Conservation (phyloP, 2,329 filamentous ascomycete genomes). For the Calonectria henricotiae region DNA sequence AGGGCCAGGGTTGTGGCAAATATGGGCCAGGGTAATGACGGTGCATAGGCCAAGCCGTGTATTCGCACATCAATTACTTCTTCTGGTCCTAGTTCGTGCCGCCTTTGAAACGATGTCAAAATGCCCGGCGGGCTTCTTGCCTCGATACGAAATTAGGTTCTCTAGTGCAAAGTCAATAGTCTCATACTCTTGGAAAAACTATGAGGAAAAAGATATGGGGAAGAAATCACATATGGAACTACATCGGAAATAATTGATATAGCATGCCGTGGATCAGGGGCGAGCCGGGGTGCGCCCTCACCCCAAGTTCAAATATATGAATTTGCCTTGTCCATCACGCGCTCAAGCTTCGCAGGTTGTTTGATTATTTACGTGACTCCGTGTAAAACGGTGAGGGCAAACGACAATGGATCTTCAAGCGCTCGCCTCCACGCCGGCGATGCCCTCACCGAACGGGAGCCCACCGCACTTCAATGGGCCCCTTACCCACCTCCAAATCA, state of each 20-base stretch:
- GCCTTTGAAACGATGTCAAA: not conserved
- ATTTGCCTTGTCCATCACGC: slow-evolving; percentile 2
- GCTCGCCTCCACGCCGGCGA: not conserved
- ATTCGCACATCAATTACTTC: not conserved
- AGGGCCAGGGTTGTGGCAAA: not conserved
- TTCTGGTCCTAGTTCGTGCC: not conserved
- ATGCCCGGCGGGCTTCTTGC: slow-evolving; percentile 11
- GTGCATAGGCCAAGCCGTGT: not conserved
- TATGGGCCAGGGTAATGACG: slow-evolving; percentile 7
- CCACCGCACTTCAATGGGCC: not conserved
- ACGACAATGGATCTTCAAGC: not conserved
- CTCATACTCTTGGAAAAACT: not conserved
- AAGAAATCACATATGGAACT: not conserved
- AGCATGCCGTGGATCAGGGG: slow-evolving; percentile 7
- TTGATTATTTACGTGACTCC: not conserved
- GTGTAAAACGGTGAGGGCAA: not conserved
- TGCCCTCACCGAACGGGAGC: slow-evolving; percentile 4
- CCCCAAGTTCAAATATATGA: slow-evolving; percentile 3
- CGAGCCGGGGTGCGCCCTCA: not conserved
- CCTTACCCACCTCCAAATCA: slow-evolving; percentile 2
- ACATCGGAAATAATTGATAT: not conserved
- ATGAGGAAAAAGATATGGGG: not conserved
- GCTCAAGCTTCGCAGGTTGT: slow-evolving; percentile 15
- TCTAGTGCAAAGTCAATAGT: slow-evolving; percentile 19
- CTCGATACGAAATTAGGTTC: slow-evolving; percentile 18